Evolutionary conservation across 768 basidiomycete species (phyloP).

Genomic region (Mycena polygramma): DNA sequence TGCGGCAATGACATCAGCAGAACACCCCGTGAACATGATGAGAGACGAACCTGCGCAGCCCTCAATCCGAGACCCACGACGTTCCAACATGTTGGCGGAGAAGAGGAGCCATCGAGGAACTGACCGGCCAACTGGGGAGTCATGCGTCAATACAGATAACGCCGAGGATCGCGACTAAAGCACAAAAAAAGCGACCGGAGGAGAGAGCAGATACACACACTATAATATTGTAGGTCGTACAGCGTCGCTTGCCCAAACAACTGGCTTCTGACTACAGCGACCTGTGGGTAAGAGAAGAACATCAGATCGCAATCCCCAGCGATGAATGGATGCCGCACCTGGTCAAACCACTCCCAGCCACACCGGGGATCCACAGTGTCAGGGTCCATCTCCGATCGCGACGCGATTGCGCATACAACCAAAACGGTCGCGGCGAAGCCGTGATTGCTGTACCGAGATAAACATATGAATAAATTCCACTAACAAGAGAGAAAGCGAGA

Average conservation of each 20-base stretch:
- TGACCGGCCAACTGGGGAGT: constrained; percentile 61
- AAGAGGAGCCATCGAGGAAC: constrained; percentile 68
- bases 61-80: constrained; percentile 61
- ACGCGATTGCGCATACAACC: constrained; percentile 77
- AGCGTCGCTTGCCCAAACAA: constrained; percentile 73
- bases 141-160: not conserved
- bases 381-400: constrained; percentile 70
- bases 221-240: constrained; percentile 81
- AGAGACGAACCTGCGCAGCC: constrained; percentile 45
- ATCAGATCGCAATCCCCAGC: not conserved
- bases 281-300: not conserved
- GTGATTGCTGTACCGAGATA: constrained; percentile 44
- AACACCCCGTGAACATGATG: not conserved
- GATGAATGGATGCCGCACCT: constrained; percentile 50
- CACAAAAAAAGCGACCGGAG: too few relatives aligned
- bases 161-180: too few relatives aligned
- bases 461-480: too few relatives aligned
- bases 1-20: constrained; percentile 53
- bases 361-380: constrained; percentile 49
- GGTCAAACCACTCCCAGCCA: constrained; percentile 78
- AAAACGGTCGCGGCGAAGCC: constrained; percentile 72
- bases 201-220: constrained; percentile 49
- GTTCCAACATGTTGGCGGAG: constrained; percentile 76
- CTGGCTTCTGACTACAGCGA: constrained; percentile 69
- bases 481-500: too few relatives aligned